Percentiles rank a stretch among this genome's conserved stretches.
Evolutionary conservation across 257 asterid species (phyloP).

Genomic region (Craterostigma plantagineum): DNA sequence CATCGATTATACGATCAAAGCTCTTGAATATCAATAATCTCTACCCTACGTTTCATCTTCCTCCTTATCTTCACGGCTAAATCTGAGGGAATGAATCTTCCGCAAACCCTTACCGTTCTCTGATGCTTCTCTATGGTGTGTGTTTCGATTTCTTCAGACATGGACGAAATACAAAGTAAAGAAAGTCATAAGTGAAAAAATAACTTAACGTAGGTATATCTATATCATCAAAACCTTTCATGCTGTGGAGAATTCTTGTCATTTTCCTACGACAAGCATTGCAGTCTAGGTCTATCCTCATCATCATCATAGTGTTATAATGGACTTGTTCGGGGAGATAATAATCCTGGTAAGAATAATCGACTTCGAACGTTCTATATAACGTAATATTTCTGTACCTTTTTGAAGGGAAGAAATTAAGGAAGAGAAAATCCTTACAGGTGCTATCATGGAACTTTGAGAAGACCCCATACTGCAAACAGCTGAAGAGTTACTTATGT

Average conservation of each 20-base stretch:
- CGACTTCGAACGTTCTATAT: too few relatives aligned
- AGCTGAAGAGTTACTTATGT: too few relatives aligned
- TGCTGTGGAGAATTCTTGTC: slow-evolving; percentile 46
- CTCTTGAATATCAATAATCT: slow-evolving; percentile 25
- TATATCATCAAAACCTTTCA: slow-evolving; percentile 88
- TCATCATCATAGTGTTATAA: slow-evolving; percentile 33
- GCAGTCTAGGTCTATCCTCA: slow-evolving; percentile 74
- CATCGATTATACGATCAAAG: slow-evolving; percentile 8
- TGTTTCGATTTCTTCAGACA: slow-evolving; percentile 46
- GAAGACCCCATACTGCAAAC: background rate
- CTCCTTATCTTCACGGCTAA: slow-evolving; percentile 25
- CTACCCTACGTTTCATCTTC: slow-evolving; percentile 26
- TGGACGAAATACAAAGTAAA: background rate
- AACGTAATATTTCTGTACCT: too few relatives aligned
- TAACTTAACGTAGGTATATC: too few relatives aligned
- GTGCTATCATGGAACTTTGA: too few relatives aligned
- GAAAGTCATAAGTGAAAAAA: too few relatives aligned
- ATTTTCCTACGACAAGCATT: slow-evolving; percentile 64
- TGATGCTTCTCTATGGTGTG: slow-evolving; percentile 41
- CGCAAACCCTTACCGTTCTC: slow-evolving; percentile 15
- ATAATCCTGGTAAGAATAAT: background rate
- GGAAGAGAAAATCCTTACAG: too few relatives aligned
- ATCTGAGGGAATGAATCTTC: slow-evolving; percentile 30
- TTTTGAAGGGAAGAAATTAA: too few relatives aligned
- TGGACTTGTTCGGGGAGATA: too few relatives aligned